A percentile compares a stretch with the other conserved stretches of the same genome.
Conservation (phyloP, 192 early-diverging fungal species). For the Linnemannia elongata region DNA sequence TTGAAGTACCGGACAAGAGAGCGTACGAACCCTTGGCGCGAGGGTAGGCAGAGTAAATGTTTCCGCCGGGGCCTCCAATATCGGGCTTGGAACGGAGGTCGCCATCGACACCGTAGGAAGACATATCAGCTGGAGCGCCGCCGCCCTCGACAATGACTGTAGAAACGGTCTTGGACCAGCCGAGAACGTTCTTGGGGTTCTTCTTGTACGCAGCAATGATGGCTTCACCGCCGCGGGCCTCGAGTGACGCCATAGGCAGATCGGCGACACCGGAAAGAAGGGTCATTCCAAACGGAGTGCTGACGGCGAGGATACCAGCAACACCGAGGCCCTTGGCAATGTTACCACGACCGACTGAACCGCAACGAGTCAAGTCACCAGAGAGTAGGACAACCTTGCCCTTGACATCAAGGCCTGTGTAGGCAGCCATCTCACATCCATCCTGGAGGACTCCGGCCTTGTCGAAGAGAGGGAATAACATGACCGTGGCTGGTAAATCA, state of each 20-base stretch:
- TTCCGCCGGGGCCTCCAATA: conserved; percentile 61
- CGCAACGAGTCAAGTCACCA: conserved; percentile 21
- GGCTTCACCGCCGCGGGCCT: conserved; percentile 40
- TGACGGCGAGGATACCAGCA: conserved; percentile 8
- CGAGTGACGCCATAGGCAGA: conserved; percentile 38
- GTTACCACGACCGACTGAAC: conserved; percentile 56
- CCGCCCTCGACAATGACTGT: conserved; percentile 9
- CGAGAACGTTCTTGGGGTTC: conserved; percentile 5
- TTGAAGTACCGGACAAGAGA: conserved; percentile 56
- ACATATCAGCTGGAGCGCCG: conserved; percentile 76
- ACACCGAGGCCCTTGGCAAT: conserved; percentile 16
- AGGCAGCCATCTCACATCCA: conserved; percentile 18
- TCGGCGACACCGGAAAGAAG: conserved; percentile 20
- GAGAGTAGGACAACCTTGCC: conserved; percentile 24
- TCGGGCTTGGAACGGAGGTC: conserved; percentile 72
- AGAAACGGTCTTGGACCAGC: conserved; percentile 8
- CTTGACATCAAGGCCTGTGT: conserved; percentile 16
- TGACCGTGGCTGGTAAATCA: conserved; percentile 19
- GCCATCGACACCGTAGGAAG: conserved; percentile 76
- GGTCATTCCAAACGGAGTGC: conserved; percentile 35
- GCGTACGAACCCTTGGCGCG: conserved; percentile 24
- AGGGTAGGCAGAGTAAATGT: conserved; percentile 51
- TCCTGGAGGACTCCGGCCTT: conserved; percentile 15
- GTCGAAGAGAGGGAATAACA: not conserved
- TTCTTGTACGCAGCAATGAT: conserved; percentile 32